Conservation (phyloP, 257 asterid species). For the Solanum appendiculatum region DNA sequence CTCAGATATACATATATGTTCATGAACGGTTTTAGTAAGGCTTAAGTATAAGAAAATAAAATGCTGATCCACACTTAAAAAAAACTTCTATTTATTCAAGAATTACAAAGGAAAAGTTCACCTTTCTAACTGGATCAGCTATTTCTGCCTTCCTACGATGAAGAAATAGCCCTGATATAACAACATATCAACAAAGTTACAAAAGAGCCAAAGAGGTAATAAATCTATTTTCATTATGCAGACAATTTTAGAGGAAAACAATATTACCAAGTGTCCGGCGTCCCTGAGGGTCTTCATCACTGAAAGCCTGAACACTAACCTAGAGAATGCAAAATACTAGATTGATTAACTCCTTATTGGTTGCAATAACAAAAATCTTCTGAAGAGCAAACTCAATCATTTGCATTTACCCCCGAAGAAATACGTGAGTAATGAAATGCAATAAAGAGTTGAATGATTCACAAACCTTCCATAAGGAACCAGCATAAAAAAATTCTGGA, state of each 20-base stretch:
- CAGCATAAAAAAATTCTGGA: slow-evolving; percentile 87
- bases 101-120: slow-evolving; percentile 7
- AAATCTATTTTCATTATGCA: not conserved
- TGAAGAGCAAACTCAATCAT: not conserved
- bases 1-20: not conserved
- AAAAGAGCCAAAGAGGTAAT: not conserved
- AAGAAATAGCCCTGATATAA: slow-evolving; percentile 78
- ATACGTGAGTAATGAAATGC: not conserved
- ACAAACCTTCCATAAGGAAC: slow-evolving; percentile 93
- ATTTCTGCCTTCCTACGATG: slow-evolving; percentile 95
- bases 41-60: not conserved
- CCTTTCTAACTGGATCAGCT: slow-evolving; percentile 73
- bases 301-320: slow-evolving; percentile 96
- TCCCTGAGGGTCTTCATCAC: slow-evolving; percentile 97
- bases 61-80: not conserved
- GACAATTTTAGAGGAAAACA: not conserved
- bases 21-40: not conserved
- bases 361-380: not conserved
- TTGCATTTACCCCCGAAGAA: not conserved
- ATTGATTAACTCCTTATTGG: not conserved
- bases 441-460: not conserved
- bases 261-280: slow-evolving; percentile 86
- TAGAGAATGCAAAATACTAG: slow-evolving; percentile 26
- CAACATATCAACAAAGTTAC: not conserved
- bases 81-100: not conserved